Evolutionary conservation across 192 early-diverging fungal species (phyloP).

Genomic region (Helicostylum pulchrum): DNA sequence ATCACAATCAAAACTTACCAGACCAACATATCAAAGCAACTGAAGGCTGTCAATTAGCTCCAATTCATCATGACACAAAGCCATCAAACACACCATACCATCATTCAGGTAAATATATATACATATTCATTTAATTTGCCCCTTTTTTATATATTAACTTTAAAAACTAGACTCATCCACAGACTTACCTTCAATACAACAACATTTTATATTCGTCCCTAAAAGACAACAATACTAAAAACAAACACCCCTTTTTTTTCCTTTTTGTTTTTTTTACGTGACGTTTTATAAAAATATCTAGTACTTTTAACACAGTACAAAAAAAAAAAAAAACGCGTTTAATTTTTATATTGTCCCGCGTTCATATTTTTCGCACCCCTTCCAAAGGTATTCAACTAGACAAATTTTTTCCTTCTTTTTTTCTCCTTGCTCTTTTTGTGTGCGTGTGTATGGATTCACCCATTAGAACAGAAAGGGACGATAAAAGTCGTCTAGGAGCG

Average conservation of each 20-base stretch:
- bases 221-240: not conserved
- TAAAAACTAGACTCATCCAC: not conserved
- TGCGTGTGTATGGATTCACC: not conserved
- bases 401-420: too few relatives aligned
- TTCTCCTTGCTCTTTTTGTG: not conserved
- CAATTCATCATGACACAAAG: not conserved
- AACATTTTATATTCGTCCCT: not conserved
- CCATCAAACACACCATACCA: slow-evolving; percentile 3
- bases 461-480: not conserved
- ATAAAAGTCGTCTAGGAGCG: not conserved
- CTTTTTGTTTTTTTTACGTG: too few relatives aligned
- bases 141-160: not conserved
- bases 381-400: too few relatives aligned
- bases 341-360: too few relatives aligned
- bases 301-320: too few relatives aligned
- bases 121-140: not conserved
- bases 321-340: not conserved
- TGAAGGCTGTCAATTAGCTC: too few relatives aligned
- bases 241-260: not conserved
- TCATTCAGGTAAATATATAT: not conserved
- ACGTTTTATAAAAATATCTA: too few relatives aligned
- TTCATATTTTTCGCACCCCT: too few relatives aligned
- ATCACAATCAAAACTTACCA: slow-evolving; percentile 2
- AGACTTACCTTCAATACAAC: not conserved
- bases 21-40: too few relatives aligned